These are phyloP conservation scores for Rhizophagus prolifer DNA, from an alignment of 192 early-diverging fungal species.

Conservation along the genomic window DNA sequence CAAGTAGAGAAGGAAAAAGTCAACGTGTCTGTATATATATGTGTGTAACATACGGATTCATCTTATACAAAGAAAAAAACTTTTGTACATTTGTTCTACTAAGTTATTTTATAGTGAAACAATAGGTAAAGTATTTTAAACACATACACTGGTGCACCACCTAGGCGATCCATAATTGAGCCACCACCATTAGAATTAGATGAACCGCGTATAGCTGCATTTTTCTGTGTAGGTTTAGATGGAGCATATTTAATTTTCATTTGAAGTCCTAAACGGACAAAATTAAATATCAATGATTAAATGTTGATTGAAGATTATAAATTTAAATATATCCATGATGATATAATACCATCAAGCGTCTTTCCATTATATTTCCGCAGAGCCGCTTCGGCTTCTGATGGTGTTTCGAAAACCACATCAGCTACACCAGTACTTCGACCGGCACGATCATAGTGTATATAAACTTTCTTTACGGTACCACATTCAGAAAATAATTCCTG, in stretches of 20 bases:
- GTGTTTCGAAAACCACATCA: conserved; percentile 42
- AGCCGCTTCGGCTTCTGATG: conserved; percentile 45
- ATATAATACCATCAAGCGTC: conserved; percentile 49
- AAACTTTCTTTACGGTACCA: conserved; percentile 44
- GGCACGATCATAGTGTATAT: conserved; percentile 49
- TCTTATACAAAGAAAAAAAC: too few species aligned
- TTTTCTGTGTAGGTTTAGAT: conserved; percentile 5
- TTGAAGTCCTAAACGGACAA: conserved; percentile 4
- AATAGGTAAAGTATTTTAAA: background rate
- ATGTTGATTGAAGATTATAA: background rate
- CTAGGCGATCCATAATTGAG: conserved; percentile 26
- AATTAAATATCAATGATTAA: background rate
- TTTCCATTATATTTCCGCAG: conserved; percentile 50
- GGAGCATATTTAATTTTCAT: conserved; percentile 28
- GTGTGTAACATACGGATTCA: too few species aligned
- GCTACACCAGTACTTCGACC: conserved; percentile 56
- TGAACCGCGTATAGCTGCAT: conserved; percentile 1
- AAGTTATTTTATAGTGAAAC: too few species aligned
- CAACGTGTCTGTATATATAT: background rate
- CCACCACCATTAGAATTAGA: background rate
- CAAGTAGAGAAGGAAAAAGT: background rate
- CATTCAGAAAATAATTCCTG: conserved; percentile 53
- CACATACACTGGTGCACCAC: conserved; percentile 18
- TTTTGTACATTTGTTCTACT: too few species aligned
- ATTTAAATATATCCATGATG: background rate